Conservation (phyloP, 441 rosid genomes). For the Jatropha multifida region DNA sequence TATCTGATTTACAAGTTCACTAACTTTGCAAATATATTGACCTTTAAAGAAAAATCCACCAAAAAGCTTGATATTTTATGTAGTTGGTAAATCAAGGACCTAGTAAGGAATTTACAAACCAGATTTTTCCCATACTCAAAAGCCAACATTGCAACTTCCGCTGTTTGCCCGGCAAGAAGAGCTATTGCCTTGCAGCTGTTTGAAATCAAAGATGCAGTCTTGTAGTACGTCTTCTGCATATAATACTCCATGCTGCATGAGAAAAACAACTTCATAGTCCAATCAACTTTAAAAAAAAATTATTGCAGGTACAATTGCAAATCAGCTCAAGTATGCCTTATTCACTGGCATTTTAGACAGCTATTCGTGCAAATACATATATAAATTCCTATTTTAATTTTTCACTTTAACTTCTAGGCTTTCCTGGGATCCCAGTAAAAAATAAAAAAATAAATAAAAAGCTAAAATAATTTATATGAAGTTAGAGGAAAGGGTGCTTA, state of each 20-base stretch:
- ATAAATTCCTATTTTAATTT: not conserved
- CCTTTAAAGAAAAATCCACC: not conserved
- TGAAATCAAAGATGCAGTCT: constrained; percentile 87
- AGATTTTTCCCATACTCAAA: constrained; percentile 88
- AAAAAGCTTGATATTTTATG: not conserved
- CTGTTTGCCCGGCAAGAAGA: constrained; percentile 77
- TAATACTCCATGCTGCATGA: constrained; percentile 84
- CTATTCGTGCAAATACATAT: no score
- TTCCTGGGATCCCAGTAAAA: not conserved
- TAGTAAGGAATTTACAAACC: constrained; percentile 48
- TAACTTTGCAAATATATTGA: not conserved
- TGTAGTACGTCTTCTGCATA: constrained; percentile 88
- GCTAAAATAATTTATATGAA: no score
- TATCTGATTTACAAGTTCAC: not conserved
- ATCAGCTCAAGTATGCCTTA: no score
- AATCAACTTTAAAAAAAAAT: not conserved
- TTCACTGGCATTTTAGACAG: no score
- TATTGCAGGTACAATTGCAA: not conserved
- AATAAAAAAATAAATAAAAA: no score
- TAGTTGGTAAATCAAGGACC: not conserved
- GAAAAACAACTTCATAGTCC: constrained; percentile 15
- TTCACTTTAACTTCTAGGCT: not conserved
- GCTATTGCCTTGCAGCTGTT: constrained; percentile 96
- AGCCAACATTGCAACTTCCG: constrained; percentile 75
- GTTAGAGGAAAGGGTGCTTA: no score